Evolutionary conservation across 1,284 basidiomycete species (phyloP).

Genomic region (Trametes pubescens): DNA sequence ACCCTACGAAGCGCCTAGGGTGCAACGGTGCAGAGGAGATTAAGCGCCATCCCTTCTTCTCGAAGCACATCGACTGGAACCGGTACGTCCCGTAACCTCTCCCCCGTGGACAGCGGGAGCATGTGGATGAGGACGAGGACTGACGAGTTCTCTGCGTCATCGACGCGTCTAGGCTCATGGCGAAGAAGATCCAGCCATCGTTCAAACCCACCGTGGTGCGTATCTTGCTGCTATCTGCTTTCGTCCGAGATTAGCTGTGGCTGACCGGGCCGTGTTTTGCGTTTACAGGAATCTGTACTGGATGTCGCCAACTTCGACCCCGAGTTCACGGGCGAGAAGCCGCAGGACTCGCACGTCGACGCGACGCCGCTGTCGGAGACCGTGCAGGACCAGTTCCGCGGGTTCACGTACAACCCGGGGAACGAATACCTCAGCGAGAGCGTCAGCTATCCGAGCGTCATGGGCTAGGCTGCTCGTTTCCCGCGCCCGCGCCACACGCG

Average conservation of each 20-base stretch:
- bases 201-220: conserved; percentile 97
- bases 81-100: conserved; percentile 48
- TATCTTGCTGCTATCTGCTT: background rate
- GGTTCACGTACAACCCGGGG: conserved; percentile 85
- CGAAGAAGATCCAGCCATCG: conserved; percentile 97
- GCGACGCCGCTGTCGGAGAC: conserved; percentile 93
- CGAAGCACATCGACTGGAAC: conserved; percentile 94
- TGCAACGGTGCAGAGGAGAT: conserved; percentile 96
- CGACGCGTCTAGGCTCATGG: conserved; percentile 64
- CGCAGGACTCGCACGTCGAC: conserved; percentile 93
- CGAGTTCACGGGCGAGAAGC: conserved; percentile 93
- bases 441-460: conserved; percentile 61
- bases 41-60: conserved; percentile 96
- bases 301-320: conserved; percentile 94
- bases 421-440: conserved; percentile 85
- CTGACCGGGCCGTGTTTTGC: background rate
- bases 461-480: conserved; percentile 37
- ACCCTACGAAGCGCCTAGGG: conserved; percentile 87
- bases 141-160: conserved; percentile 23
- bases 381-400: conserved; percentile 93
- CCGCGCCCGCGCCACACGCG: background rate
- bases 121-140: background rate
- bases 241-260: background rate
- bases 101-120: background rate
- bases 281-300: conserved; percentile 73